A percentile compares a stretch with the other conserved stretches of the same genome.
Evolutionary conservation across 805 yeast genomes (phyloP).

Genomic region (Barnettozyma populi): DNA sequence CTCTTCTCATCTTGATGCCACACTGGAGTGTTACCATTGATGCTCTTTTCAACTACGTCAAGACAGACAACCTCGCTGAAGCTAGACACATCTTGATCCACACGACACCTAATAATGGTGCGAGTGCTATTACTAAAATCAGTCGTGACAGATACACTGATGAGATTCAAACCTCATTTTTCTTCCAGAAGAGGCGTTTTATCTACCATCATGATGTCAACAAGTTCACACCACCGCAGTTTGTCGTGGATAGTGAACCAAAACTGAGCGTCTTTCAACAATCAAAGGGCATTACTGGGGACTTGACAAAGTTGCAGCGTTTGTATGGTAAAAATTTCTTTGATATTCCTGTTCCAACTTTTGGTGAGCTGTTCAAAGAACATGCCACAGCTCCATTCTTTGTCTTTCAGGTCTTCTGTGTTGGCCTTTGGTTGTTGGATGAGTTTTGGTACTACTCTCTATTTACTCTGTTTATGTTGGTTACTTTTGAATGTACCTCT

Average conservation of each 20-base stretch:
- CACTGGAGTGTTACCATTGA: constrained; percentile 80
- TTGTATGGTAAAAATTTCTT: constrained; percentile 81
- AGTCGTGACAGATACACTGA: constrained; percentile 49
- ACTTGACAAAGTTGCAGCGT: constrained; percentile 43
- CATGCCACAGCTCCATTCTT: constrained; percentile 98
- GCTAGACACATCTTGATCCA: constrained; percentile 72
- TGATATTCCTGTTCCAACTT: constrained; percentile 94
- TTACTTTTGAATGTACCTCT: constrained; percentile 88
- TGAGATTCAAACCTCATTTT: constrained; percentile 61
- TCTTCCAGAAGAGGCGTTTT: constrained; percentile 90
- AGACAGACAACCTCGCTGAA: constrained; percentile 45
- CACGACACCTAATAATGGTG: constrained; percentile 83
- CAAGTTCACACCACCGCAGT: constrained; percentile 76
- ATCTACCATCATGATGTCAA: constrained; percentile 51
- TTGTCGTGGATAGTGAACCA: constrained; percentile 54
- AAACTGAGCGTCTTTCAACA: constrained; percentile 51
- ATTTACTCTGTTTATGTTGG: constrained; percentile 86
- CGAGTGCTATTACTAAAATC: constrained; percentile 71
- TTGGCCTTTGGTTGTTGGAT: constrained; percentile 92
- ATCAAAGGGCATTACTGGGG: constrained; percentile 50
- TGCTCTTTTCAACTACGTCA: constrained; percentile 60
- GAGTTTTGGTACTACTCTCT: constrained; percentile 95
- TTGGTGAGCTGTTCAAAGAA: constrained; percentile 84
- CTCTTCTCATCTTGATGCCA: constrained; percentile 83
- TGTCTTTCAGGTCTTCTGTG: constrained; percentile 93